Base-by-base conservation (phyloP, 345 rosid species). In the Eucalyptus decipiens region DNA sequence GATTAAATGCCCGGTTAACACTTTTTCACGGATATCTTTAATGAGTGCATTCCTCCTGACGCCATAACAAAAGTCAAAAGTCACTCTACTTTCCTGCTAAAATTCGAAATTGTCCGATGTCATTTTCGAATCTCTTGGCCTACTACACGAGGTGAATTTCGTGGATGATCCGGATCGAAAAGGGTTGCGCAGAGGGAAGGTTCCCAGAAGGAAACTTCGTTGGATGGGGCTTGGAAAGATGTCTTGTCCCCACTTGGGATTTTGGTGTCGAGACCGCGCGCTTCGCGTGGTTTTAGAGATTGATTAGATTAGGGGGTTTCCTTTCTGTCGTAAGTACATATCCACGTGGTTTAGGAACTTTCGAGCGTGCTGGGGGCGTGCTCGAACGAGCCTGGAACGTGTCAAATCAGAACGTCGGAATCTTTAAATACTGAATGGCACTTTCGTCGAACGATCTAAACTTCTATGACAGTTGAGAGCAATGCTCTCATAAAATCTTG, bases 391-490 rank as follows among this genome's bases (percentile, higher is more conserved):
- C 8, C 43, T 7, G 6, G 1, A 67, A 16, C 1, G 80, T 67
- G 80, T 18, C 40, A 4, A n/a, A 67, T 67, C 80, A 8, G 37
- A 65, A 65, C 9, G 30, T 30, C 32, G 1, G 4, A 18, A 34
- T 69, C 11, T 9, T 19, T 5, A 18, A 18, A 18, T 72, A 18
- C 18, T 2, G 7, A 9, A 3, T 9, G 12, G 24, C 14, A 0
- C 12, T 3, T 34, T 18, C 4, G 1, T 72, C 6, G 9, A 34
- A 18, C 21, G 6, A 19, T 62, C 15, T 28, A 60, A 28, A 6
- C 7, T 28, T 11, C 3, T 28, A 12, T 23, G 0, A n/a, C 17
- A 16, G 11, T 65, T 8, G 3, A 4, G 18, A 67, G 0, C 62
- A 56, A 5, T 32, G 11, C 18, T 67, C 37, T 3, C 11, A 1